Evolutionary conservation across 2,329 filamentous ascomycete species (phyloP), one percentile per base, ranked within the genome.

Genomic region (Diatrype stigma): DNA sequence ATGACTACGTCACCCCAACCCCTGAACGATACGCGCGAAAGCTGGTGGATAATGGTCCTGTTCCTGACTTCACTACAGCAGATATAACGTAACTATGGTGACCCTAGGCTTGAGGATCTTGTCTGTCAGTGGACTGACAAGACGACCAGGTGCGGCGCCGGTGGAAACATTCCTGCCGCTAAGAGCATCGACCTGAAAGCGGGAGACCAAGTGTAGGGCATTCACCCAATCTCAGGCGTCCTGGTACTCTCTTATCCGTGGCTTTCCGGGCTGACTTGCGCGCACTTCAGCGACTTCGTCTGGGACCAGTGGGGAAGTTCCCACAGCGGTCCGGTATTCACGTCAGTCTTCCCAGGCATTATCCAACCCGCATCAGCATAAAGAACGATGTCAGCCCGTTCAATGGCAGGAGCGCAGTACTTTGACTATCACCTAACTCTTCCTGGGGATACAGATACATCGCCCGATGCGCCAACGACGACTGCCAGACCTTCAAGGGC

Each of bases 261-360:
- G 14, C 4, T 7, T 16, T 7, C 12, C 34, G 5, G 10, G 19
- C 37, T 40, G 12, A 40, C 37, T 19, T 40, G 19, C 5, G 12
- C 12, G 2, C 2, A 11, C 12, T 10, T 40, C 10, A 40, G 37
- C n/a, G 37, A 40, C 11, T 12, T 40, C 19, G 37, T 55, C 38
- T 70, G 67, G 67, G 66, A 69, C 42, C 66, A 65, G 56, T 67
- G 64, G 65, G 62, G 62, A 23, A 65, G 62, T 23, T 61, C 63
- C 2, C 66, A 70, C 50, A 63, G 59, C 5, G 66, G 67, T 19
- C 68, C 66, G 1, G 65, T 65, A 11, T 63, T 69, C 59, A 69
- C 61, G 51, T 58, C 46, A 49, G 52, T 48, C 28, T n/a, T 48
- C n/a, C n/a, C n/a, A n/a, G n/a, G n/a, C n/a, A n/a, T n/a, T n/a